These are phyloP conservation scores for Tetracentron sinense DNA, from an alignment of 164 flowering plant genomes.

Conservation along the genomic window DNA sequence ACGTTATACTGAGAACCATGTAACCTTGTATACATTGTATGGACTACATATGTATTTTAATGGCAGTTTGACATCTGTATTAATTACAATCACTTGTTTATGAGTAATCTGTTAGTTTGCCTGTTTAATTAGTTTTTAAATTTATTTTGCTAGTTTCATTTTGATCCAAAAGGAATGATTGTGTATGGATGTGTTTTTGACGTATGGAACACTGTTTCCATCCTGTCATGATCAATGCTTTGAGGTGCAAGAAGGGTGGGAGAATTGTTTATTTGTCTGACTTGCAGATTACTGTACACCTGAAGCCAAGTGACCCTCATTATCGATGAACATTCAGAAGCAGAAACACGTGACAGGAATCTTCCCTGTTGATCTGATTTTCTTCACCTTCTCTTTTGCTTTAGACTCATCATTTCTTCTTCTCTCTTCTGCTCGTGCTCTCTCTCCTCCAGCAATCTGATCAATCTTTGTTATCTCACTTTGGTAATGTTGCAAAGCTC, in stretches of 20 bases:
- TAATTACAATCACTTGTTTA: neutral
- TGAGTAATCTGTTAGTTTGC: neutral
- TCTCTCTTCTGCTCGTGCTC: conserved; percentile 48
- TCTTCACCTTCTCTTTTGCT: conserved; percentile 53
- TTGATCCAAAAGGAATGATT: neutral
- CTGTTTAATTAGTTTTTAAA: neutral
- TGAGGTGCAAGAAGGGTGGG: neutral
- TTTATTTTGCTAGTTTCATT: neutral
- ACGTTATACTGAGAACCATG: neutral
- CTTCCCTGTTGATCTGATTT: conserved; percentile 44
- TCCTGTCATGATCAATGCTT: conserved; percentile 3
- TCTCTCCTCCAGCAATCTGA: conserved; percentile 53
- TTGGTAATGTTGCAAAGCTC: conserved; percentile 34
- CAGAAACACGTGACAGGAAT: conserved; percentile 43
- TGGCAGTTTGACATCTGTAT: neutral
- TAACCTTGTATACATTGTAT: conserved; percentile 13
- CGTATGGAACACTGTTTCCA: neutral
- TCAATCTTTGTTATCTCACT: conserved; percentile 49
- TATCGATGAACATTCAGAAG: conserved; percentile 28
- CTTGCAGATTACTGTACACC: conserved; percentile 1
- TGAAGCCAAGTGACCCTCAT: neutral
- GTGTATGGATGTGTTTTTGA: neutral
- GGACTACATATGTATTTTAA: neutral
- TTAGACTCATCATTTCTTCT: conserved; percentile 45
- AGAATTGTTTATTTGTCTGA: neutral